A percentile compares a stretch with the other conserved stretches of the same genome.
These are phyloP conservation scores for Mycena galopus DNA, from an alignment of 768 basidiomycete species.

Conservation along the genomic window DNA sequence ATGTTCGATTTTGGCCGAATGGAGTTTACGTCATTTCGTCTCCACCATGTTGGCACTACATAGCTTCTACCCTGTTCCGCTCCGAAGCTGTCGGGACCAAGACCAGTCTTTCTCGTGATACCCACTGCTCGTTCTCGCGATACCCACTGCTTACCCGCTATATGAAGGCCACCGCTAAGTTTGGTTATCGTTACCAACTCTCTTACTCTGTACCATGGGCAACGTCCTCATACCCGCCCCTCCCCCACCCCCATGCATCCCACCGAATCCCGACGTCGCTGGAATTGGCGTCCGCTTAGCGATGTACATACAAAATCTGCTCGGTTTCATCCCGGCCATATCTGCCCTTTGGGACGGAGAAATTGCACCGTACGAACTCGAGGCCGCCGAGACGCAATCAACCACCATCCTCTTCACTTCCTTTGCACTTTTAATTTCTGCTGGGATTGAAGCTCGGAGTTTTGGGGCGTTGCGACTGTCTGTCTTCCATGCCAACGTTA, in stretches of 20 bases:
- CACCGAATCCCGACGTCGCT: slow-evolving; percentile 26
- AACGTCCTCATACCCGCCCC: no score
- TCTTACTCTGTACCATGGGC: not conserved
- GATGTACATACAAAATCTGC: slow-evolving; percentile 43
- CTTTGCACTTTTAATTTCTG: slow-evolving; percentile 43
- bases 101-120: not conserved
- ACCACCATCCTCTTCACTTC: slow-evolving; percentile 42
- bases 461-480: slow-evolving; percentile 8
- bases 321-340: slow-evolving; percentile 42
- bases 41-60: not conserved
- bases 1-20: not conserved
- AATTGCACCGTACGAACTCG: slow-evolving; percentile 37
- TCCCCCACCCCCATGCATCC: not conserved
- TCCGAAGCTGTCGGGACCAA: not conserved
- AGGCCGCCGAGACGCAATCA: slow-evolving; percentile 21
- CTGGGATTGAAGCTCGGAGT: slow-evolving; percentile 39
- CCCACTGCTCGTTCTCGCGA: no score
- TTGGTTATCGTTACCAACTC: not conserved
- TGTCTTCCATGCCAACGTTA: slow-evolving; percentile 38
- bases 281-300: slow-evolving; percentile 44
- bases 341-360: slow-evolving; percentile 37
- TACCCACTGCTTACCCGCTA: not conserved
- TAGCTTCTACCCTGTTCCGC: not conserved
- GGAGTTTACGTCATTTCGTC: not conserved
- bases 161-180: not conserved